Evolutionary conservation across 1,284 basidiomycete genomes (phyloP).

Genomic region (Malassezia dermatis): DNA sequence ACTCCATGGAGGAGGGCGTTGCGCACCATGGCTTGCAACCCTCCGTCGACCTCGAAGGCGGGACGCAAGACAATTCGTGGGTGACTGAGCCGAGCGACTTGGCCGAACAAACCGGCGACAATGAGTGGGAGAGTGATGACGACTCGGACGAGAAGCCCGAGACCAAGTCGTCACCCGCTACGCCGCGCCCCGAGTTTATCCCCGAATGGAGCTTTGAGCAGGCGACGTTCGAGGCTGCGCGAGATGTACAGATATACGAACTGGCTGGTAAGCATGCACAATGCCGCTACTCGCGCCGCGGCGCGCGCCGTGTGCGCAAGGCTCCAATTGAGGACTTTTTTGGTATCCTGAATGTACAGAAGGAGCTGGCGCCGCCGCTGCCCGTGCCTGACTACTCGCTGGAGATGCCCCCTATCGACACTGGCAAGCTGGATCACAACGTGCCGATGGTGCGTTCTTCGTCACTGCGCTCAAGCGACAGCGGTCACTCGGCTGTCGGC

Average conservation of each 20-base stretch:
- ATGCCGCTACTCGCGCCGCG: constrained; percentile 8
- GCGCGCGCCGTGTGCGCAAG: constrained; percentile 3
- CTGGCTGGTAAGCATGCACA: background rate
- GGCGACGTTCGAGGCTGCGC: constrained; percentile 14
- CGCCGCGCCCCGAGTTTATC: constrained; percentile 16
- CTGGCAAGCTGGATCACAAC: background rate
- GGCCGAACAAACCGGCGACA: background rate
- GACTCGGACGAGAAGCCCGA: background rate
- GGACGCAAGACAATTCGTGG: background rate
- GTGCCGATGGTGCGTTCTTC: background rate
- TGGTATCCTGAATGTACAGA: constrained; percentile 6
- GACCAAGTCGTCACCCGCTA: background rate
- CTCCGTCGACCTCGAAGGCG: background rate
- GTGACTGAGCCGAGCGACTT: background rate
- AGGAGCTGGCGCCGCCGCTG: constrained; percentile 2
- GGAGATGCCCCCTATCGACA: constrained; percentile 13
- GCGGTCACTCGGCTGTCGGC: background rate
- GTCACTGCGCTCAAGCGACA: background rate
- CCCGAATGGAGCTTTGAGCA: constrained; percentile 19
- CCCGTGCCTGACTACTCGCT: constrained; percentile 14
- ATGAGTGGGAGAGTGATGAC: constrained; percentile 8
- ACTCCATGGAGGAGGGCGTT: background rate
- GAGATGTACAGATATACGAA: constrained; percentile 9
- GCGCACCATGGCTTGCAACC: background rate
- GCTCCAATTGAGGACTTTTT: constrained; percentile 16